Base-by-base conservation (phyloP, 805 yeast genomes). In the Teunomyces pallodes region DNA sequence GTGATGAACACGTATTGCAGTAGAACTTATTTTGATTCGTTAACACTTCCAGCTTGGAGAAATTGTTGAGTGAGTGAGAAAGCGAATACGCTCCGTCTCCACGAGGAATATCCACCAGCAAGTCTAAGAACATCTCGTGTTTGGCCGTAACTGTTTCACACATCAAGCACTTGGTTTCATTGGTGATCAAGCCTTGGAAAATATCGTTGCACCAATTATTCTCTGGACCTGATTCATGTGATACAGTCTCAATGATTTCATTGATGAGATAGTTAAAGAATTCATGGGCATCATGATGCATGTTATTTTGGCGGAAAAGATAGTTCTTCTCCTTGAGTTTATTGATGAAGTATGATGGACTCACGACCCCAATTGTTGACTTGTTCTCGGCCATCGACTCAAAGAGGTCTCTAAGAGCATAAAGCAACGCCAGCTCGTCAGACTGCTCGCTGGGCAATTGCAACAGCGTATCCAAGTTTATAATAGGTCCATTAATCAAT, bases 281-380 rank as follows among this genome's bases (percentile, higher is more conserved):
- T 68, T 94, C 99, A 67, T 94, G 99, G 4, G 98, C 97, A 72
- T 94, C 99, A 63, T 94, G 99, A 64, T 94, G 99, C 96, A 90
- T 91, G 55, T 72, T 72, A 38, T 87, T 83, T 48, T 90, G 85
- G 52, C 96, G 75, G 65, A 94, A 94, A 58, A 92, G 71, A 56
- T 84, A 87, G 62, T 92, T 94, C 54, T 88, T 91, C 48, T 79
- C 79, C 64, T 90, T 92, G 46, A 92, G 72, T 46, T 85, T 84
- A 41, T 82, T 85, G 39, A 94, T 80, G 43, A 94, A 78, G 55
- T 80, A 77, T 27, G 75, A 71, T 0, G 98, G 97, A 1, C 96
- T 87, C 0, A 90, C 91, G 1, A 94, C 88, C 4, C 98, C 98
- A 1, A 80, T 82, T 16, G 77, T 73, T 4, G 86, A 75, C 45